Conservation (phyloP, 208 protist genomes). For the Herpetomonas samuelpessoai region DNA sequence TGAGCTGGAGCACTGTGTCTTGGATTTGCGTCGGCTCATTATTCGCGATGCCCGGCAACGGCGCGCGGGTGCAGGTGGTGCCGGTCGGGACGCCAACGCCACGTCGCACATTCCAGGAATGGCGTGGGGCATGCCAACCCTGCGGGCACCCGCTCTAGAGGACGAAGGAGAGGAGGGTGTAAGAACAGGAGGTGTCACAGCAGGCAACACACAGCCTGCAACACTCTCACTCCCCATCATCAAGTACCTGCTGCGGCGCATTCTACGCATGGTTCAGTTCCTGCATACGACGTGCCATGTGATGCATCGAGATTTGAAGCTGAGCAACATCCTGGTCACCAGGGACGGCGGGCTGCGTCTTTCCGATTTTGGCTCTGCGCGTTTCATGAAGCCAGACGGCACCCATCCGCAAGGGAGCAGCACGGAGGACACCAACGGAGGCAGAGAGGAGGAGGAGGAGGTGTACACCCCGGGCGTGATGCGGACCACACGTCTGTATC, state of each 20-base stretch:
- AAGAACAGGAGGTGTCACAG: too few relatives aligned
- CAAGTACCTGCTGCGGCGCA: constrained; percentile 70
- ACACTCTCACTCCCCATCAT: constrained; percentile 37
- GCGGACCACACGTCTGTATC: constrained; percentile 88
- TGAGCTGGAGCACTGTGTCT: constrained; percentile 64
- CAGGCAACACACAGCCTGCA: too few relatives aligned
- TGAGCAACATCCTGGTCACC: constrained; percentile 82
- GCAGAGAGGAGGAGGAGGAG: background rate
- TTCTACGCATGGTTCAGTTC: constrained; percentile 59
- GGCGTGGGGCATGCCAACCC: too few relatives aligned
- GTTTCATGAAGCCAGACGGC: constrained; percentile 28
- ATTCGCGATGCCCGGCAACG: constrained; percentile 11
- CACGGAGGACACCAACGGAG: background rate
- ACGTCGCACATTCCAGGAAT: too few relatives aligned
- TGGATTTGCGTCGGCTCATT: constrained; percentile 58
- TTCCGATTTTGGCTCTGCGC: constrained; percentile 85
- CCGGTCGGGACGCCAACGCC: background rate
- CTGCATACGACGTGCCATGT: constrained; percentile 76
- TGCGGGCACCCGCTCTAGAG: too few relatives aligned
- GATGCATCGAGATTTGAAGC: constrained; percentile 88
- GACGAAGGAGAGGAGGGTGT: too few relatives aligned
- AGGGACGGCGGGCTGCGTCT: constrained; percentile 65
- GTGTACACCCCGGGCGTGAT: constrained; percentile 66
- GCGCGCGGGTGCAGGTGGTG: background rate
- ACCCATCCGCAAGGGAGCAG: background rate